Conservation (phyloP, 805 yeast genomes). For the Cyberlindnera meyerae region DNA sequence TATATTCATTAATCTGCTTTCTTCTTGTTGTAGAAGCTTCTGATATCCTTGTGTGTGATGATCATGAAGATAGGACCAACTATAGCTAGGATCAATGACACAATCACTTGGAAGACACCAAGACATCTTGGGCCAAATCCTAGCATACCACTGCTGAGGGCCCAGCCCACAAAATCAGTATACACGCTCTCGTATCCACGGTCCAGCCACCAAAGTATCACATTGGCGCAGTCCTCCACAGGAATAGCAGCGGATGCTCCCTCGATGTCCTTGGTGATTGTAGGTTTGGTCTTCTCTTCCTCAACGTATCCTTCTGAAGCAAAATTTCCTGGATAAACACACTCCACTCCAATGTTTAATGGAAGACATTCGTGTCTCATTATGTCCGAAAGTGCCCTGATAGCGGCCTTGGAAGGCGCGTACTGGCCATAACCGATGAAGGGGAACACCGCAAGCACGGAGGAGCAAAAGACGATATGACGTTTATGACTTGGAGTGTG, state of each 20-base stretch:
- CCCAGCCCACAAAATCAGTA: constrained; percentile 85
- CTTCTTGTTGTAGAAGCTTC: constrained; percentile 39
- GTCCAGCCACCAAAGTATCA: constrained; percentile 50
- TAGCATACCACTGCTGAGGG: constrained; percentile 58
- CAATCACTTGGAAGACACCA: constrained; percentile 45
- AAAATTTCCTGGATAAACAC: constrained; percentile 87
- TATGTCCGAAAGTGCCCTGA: constrained; percentile 67
- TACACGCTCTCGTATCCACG: constrained; percentile 68
- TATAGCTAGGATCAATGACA: constrained; percentile 46
- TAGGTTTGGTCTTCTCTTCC: constrained; percentile 83
- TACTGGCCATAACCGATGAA: constrained; percentile 90
- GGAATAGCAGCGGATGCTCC: constrained; percentile 74
- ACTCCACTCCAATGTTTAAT: constrained; percentile 62
- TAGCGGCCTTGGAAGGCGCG: constrained; percentile 83
- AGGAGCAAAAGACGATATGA: constrained; percentile 62
- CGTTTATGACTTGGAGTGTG: constrained; percentile 26
- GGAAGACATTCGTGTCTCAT: constrained; percentile 77
- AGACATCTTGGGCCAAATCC: constrained; percentile 67
- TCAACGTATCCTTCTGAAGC: constrained; percentile 78
- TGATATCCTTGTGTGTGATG: constrained; percentile 47
- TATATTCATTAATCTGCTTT: constrained; percentile 1
- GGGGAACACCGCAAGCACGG: constrained; percentile 78
- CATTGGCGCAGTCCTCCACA: constrained; percentile 60
- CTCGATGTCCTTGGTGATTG: constrained; percentile 74
- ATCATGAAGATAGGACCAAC: constrained; percentile 53